Conservation (phyloP, 768 basidiomycete genomes). For the Hysterangium stoloniferum region DNA sequence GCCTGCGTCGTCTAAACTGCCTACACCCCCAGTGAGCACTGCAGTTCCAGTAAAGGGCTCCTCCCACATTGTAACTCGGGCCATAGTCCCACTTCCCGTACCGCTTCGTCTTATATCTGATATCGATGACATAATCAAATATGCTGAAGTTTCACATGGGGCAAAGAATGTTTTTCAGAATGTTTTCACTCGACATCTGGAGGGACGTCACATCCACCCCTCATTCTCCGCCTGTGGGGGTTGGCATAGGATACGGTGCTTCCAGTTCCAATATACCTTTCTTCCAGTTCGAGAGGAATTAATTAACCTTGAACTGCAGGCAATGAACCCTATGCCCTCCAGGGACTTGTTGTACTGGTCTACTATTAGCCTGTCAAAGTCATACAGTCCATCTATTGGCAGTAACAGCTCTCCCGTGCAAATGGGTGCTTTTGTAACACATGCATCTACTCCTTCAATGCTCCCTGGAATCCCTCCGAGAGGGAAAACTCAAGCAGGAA, state of each 20-base stretch:
- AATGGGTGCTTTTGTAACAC: not conserved
- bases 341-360: not conserved
- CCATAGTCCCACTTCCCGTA: conserved; percentile 19
- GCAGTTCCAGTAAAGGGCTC: not conserved
- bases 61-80: no score
- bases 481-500: no score
- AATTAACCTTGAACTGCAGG: conserved; percentile 6
- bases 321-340: not conserved
- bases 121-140: conserved; percentile 88
- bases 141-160: conserved; percentile 66
- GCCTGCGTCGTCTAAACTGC: not conserved
- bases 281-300: not conserved
- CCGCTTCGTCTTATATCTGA: conserved; percentile 81
- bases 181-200: conserved; percentile 82
- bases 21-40: not conserved
- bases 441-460: not conserved
- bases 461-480: no score
- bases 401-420: conserved; percentile 1
- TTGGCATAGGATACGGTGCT: no score
- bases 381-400: no score
- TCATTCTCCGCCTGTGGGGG: not conserved
- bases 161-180: conserved; percentile 80
- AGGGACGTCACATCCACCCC: conserved; percentile 55
- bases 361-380: no score
- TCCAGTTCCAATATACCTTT: no score